Base-by-base conservation (phyloP, 768 basidiomycete species). In the Boletales sp. region DNA sequence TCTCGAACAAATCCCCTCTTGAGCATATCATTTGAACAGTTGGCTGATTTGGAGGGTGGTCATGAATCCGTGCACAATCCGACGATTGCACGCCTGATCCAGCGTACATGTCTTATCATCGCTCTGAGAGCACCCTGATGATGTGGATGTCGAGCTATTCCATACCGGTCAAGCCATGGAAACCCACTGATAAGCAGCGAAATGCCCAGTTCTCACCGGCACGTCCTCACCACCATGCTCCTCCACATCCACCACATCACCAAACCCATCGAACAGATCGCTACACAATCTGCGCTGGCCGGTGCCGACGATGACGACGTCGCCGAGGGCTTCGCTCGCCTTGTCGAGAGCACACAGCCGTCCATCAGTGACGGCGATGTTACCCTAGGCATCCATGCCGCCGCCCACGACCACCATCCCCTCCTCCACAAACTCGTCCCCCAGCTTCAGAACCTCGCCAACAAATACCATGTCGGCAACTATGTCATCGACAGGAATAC, bases 381-480 rank as follows among this genome's bases (percentile, higher is more conserved):
- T 7, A 41, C 48, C 0, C 54, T 63, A 34, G 60, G 59, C 29
- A 68, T 73, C 30, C 72, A 73, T 40, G 71, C 55, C 4, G 54
- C 64, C 38, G 62, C 72, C 40, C 70, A 74, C 45, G 48, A 42
- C 41, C 50, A 55, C 11, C 54, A 71, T 24, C 68, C 71, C 1
- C 71, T 74, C 71, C 61, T 83, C 34, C 69, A 75, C 52, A 70
- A 65, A 30, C 59, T 81, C 29, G 71, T 84, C 8, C 82, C 82
- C 2, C 78, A 81, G 17, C 69, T 84, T 37, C 74, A 84, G 64
- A 72, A 72, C 47, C 65, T 83, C 19, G 82, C 81, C 4, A 57
- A 62, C 5, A 66, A 72, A 27, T 77, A 78, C 53, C 83, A 85
- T 48, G 67, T 78, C 44, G 83, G 83, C 4, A 85, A 85, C 59